Evolutionary conservation across 495 filamentous ascomycete genomes (phyloP), one percentile per base, ranked within the genome.

Genomic region (Viridothelium virens): DNA sequence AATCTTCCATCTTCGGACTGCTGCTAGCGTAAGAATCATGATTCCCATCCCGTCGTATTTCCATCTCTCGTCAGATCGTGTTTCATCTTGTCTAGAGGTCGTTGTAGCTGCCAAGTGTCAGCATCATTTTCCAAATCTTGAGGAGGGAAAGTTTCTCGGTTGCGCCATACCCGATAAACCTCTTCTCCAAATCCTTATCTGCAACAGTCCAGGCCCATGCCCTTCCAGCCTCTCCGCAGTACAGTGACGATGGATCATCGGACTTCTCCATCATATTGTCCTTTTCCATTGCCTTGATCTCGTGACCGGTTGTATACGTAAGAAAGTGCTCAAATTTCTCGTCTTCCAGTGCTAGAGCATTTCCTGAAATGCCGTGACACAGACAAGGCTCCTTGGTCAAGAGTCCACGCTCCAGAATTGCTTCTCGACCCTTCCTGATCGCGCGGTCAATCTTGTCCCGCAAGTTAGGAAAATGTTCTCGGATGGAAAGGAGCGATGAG

Each of bases 321-420:
- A 86, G 77, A 68, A 87, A 84, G 64, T 80, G 79, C 62, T 84
- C 74, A 64, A 79, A 78, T 38, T 78, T 70, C 56, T 71, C 63
- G 18, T 75, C 73, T 16, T 77, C 76, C 46, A 79, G 71, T 12
- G 76, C 76, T 69, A 89, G 70, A 0, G 84, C 83, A 72, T 89
- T 89, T 2, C 85, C 83, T 25, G 81, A 77, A n/a, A 85, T 83
- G 0, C 85, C 86, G 72, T 89, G 86, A 71, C 85, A 89, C 18
- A 89, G 70, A 67, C 81, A 85, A 0, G 86, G 85, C 73, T 84
- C 81, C 70, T 88, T 89, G 5, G 76, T 82, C 70, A 89, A 68
- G 53, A 87, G 59, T 3, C 86, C 86, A 47, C 80, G 70, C 33
- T 74, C 70, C 78, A 80, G 77, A 18, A 84, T 77, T 63, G 80